phyloP scores from a whole-genome alignment of 2,329 filamentous ascomycete genomes.

The Apiospora hydei region DNA sequence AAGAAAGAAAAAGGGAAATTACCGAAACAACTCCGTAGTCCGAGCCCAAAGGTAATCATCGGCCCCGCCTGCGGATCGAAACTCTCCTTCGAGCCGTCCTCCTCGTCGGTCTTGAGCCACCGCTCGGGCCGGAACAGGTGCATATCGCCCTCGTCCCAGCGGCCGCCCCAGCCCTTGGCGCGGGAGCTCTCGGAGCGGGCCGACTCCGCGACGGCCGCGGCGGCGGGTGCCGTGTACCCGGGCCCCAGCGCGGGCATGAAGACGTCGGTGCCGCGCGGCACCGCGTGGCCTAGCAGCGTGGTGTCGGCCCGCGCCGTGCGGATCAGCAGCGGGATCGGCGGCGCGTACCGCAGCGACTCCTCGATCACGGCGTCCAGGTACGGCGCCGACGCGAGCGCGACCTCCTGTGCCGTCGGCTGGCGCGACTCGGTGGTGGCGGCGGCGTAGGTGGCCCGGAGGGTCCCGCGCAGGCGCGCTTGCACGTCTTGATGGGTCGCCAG shows the following conservation, averaged over 20 bases:
- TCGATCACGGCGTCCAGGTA: constrained; percentile 35
- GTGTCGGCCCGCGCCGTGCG: constrained; percentile 35
- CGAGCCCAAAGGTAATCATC: constrained; percentile 31
- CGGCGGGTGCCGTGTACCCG: too few species aligned
- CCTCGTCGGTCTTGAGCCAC: constrained; percentile 28
- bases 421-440: constrained; percentile 17
- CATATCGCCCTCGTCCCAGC: constrained; percentile 65
- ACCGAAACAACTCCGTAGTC: constrained; percentile 1
- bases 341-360: constrained; percentile 27
- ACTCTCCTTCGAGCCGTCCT: constrained; percentile 26
- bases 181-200: too few species aligned
- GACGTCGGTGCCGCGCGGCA: constrained; percentile 56
- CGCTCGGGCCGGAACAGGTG: constrained; percentile 34
- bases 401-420: constrained; percentile 29
- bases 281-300: constrained; percentile 41
- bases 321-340: constrained; percentile 23
- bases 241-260: too few species aligned
- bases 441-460: constrained; percentile 12
- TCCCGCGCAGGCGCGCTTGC: constrained; percentile 25
- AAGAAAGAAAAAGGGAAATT: too few species aligned
- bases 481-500: too few species aligned
- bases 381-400: constrained; percentile 26
- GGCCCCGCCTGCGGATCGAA: constrained; percentile 33
- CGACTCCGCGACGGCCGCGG: too few species aligned
- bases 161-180: too few species aligned